These are phyloP conservation scores for Cryptosporidium sp. DNA, from an alignment of 169 alveolate genomes.

Conservation along the genomic window DNA sequence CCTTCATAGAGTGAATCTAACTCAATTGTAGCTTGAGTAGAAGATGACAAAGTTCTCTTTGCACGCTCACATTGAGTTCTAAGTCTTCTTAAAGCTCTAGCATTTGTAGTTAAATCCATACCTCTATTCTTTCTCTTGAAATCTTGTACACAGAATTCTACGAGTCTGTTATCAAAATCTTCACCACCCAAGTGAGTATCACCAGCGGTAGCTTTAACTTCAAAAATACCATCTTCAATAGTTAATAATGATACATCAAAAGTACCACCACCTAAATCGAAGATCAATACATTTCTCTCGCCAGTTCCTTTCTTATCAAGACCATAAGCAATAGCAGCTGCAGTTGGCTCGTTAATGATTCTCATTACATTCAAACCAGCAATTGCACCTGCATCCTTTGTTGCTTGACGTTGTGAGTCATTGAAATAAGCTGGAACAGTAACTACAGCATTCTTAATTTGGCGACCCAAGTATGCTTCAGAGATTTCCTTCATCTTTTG, in stretches of 20 bases:
- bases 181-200: slow-evolving; percentile 99
- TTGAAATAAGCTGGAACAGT: slow-evolving; percentile 99
- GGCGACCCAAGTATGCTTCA: slow-evolving; percentile 95
- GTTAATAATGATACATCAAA: slow-evolving; percentile 98
- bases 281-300: slow-evolving; percentile 94
- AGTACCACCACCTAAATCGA: slow-evolving; percentile 99
- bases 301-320: slow-evolving; percentile 96
- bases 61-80: slow-evolving; percentile 97
- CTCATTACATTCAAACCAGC: slow-evolving; percentile 98
- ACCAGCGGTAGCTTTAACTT: slow-evolving; percentile 98
- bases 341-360: slow-evolving; percentile 99
- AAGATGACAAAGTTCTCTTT: slow-evolving; percentile 95
- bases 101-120: slow-evolving; percentile 92
- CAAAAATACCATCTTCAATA: slow-evolving; percentile 97
- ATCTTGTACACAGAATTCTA: slow-evolving; percentile 95
- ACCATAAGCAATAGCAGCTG: slow-evolving; percentile 99
- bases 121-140: slow-evolving; percentile 93
- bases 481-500: slow-evolving; percentile 97
- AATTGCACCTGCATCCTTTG: slow-evolving; percentile 99
- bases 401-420: slow-evolving; percentile 99
- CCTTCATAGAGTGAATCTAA: slow-evolving; percentile 89
- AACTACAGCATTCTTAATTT: slow-evolving; percentile 94
- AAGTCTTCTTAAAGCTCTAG: slow-evolving; percentile 96
- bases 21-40: slow-evolving; percentile 89
- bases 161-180: slow-evolving; percentile 95